A percentile compares a stretch with the other conserved stretches of the same genome.
These are phyloP conservation scores for Xylariaceae sp. DNA, from an alignment of 2,329 filamentous ascomycete genomes.

Conservation along the genomic window DNA sequence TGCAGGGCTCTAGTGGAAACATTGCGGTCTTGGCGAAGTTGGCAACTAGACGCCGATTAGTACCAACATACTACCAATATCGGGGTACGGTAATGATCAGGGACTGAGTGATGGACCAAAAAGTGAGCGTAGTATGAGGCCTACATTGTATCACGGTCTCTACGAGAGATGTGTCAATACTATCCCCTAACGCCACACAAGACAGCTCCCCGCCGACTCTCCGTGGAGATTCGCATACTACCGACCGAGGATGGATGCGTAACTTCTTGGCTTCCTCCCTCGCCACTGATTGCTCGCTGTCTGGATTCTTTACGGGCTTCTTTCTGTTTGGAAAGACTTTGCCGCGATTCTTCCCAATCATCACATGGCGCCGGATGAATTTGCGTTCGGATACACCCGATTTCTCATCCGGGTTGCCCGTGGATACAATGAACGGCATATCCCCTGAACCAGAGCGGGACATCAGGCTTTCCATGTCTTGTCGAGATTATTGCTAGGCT, in stretches of 20 bases:
- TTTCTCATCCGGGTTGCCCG: not conserved
- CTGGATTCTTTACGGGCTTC: not conserved
- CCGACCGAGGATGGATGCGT: not conserved
- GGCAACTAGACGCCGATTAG: not conserved
- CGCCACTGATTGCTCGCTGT: too few relatives aligned
- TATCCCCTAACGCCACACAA: not conserved
- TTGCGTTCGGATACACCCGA: not conserved
- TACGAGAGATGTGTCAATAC: not conserved
- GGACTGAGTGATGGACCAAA: too few relatives aligned
- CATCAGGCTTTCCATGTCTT: not conserved
- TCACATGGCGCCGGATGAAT: not conserved
- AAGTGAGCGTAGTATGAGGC: too few relatives aligned
- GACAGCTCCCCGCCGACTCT: not conserved
- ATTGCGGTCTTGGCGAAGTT: not conserved
- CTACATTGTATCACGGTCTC: not conserved
- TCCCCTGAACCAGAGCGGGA: not conserved
- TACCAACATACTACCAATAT: too few relatives aligned
- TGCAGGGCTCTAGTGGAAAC: not conserved
- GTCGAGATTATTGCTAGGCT: too few relatives aligned
- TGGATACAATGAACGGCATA: too few relatives aligned
- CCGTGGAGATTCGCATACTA: not conserved
- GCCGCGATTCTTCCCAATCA: slow-evolving; percentile 1
- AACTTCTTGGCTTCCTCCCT: too few relatives aligned
- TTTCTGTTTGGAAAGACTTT: not conserved
- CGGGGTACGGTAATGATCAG: too few relatives aligned